Conservation (phyloP, 352 stramenopile genomes). For the Globisporangium cederbergense region DNA sequence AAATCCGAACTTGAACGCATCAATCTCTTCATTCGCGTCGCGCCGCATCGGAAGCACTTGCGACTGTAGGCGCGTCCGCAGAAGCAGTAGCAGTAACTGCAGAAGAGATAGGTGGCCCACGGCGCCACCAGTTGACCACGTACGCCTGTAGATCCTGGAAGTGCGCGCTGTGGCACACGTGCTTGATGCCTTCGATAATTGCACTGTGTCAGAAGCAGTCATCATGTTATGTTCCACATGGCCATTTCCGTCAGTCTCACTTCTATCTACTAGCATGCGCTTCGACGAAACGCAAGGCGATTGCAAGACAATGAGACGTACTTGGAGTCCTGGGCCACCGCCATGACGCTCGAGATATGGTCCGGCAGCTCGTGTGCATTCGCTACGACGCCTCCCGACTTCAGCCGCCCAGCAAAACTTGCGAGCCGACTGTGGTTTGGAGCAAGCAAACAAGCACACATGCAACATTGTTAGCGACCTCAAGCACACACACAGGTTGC, state of each 20-base stretch:
- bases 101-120: background rate
- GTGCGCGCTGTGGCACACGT: conserved; percentile 51
- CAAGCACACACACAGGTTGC: background rate
- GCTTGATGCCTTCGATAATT: conserved; percentile 54
- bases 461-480: conserved; percentile 22
- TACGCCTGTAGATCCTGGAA: conserved; percentile 41
- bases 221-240: no score
- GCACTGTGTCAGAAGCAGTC: conserved; percentile 18
- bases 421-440: conserved; percentile 19
- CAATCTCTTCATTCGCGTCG: background rate
- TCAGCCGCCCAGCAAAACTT: conserved; percentile 10
- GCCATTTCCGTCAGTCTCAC: background rate
- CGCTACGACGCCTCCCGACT: conserved; percentile 12
- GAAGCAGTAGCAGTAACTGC: background rate
- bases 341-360: conserved; percentile 48
- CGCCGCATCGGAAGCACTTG: background rate
- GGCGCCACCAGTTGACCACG: conserved; percentile 44
- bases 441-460: conserved; percentile 30
- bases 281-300: no score
- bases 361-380: conserved; percentile 55
- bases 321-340: conserved; percentile 56
- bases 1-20: background rate
- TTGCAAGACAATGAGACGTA: conserved; percentile 14
- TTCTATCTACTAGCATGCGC: no score
- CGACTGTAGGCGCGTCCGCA: background rate